Conservation (phyloP, 345 rosid species). For the Arabidopsis arenosa region DNA sequence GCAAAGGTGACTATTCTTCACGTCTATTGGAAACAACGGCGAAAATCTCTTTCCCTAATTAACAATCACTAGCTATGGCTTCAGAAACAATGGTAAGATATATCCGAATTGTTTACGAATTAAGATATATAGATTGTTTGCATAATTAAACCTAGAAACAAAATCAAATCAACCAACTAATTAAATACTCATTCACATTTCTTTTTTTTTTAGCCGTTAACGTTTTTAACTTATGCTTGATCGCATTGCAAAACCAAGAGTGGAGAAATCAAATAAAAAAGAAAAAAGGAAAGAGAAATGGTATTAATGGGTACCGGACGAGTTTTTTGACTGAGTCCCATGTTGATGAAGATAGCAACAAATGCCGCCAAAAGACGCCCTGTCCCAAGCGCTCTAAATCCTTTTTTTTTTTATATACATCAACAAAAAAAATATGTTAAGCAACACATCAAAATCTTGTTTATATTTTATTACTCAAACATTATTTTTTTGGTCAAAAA, state of each 20-base stretch:
- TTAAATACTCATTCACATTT: not conserved
- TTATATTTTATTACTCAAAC: not conserved
- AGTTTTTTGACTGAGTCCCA: constrained; percentile 59
- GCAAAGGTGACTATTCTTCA: constrained; percentile 55
- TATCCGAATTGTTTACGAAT: not conserved
- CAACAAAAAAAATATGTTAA: not conserved
- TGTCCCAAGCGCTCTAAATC: constrained; percentile 63
- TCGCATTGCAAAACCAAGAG: constrained; percentile 6
- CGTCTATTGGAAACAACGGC: constrained; percentile 65
- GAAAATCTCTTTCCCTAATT: constrained; percentile 68
- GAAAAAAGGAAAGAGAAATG: not conserved
- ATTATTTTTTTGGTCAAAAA: not conserved
- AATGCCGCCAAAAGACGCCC: constrained; percentile 45
- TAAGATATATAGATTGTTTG: not conserved
- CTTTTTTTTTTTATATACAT: constrained; percentile 30
- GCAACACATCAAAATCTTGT: constrained; percentile 9
- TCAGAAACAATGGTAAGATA: not conserved
- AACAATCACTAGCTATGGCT: constrained; percentile 5
- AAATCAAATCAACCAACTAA: not conserved
- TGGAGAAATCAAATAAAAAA: not conserved
- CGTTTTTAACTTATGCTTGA: not conserved
- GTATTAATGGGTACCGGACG: constrained; percentile 54
- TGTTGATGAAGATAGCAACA: constrained; percentile 48
- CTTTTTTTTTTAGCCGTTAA: not conserved
- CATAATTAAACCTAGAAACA: not conserved